Evolutionary conservation across 495 filamentous ascomycete genomes (phyloP).

Genomic region (Platismatia glauca): DNA sequence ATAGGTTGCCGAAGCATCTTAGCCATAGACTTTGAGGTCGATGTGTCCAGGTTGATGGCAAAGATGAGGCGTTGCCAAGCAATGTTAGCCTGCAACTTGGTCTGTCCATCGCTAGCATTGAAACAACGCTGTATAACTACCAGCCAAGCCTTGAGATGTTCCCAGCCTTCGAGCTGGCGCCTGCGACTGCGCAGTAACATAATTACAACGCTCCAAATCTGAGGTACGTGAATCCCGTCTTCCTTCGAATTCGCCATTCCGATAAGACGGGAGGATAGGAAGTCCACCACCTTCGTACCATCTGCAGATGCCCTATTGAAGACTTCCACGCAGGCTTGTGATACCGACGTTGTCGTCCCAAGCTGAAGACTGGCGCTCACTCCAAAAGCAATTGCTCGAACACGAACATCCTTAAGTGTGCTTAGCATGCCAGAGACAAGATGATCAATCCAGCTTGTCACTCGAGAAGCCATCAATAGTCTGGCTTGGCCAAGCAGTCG

Average conservation of each 20-base stretch:
- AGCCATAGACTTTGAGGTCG: constrained; percentile 49
- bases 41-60: constrained; percentile 51
- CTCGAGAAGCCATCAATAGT: constrained; percentile 51
- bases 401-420: constrained; percentile 62
- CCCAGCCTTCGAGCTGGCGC: constrained; percentile 60
- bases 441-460: constrained; percentile 65
- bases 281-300: constrained; percentile 51
- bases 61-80: constrained; percentile 82
- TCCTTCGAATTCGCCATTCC: constrained; percentile 59
- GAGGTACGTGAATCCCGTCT: constrained; percentile 61
- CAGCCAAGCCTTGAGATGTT: constrained; percentile 62
- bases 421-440: constrained; percentile 75
- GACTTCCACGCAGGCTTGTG: constrained; percentile 54
- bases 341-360: constrained; percentile 55
- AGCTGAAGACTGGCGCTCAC: constrained; percentile 53
- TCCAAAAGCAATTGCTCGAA: constrained; percentile 64
- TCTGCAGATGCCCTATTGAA: constrained; percentile 51
- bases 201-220: constrained; percentile 77
- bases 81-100: constrained; percentile 65
- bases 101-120: constrained; percentile 63
- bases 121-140: constrained; percentile 72
- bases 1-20: constrained; percentile 63
- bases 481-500: constrained; percentile 62
- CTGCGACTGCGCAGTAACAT: constrained; percentile 60
- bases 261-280: constrained; percentile 56